Conservation (phyloP, 1,284 basidiomycete genomes). For the Schizophyllum commune region DNA sequence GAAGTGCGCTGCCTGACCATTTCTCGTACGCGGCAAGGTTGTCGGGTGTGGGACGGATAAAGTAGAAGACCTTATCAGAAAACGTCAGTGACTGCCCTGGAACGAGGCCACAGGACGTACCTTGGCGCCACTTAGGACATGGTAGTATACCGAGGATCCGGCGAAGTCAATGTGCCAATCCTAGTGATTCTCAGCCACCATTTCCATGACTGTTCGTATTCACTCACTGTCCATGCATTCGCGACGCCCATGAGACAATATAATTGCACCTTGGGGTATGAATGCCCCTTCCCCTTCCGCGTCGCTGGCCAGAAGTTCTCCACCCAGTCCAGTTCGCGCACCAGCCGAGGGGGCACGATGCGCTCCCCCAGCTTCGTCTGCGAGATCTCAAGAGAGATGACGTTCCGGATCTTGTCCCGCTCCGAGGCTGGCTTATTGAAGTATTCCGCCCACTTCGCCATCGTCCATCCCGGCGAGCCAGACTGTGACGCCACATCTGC, state of each 20-base stretch:
- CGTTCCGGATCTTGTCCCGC: slow-evolving; percentile 83
- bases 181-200: slow-evolving; percentile 29
- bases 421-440: slow-evolving; percentile 56
- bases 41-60: slow-evolving; percentile 82
- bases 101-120: slow-evolving; percentile 24
- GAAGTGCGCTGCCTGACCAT: slow-evolving; percentile 87
- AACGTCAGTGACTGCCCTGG: slow-evolving; percentile 3
- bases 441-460: slow-evolving; percentile 89
- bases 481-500: slow-evolving; percentile 81
- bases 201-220: not conserved
- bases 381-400: slow-evolving; percentile 84
- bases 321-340: slow-evolving; percentile 93
- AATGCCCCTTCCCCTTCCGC: slow-evolving; percentile 62
- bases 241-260: slow-evolving; percentile 90
- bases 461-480: slow-evolving; percentile 76
- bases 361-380: slow-evolving; percentile 68
- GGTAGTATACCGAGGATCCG: slow-evolving; percentile 92
- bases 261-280: slow-evolving; percentile 90
- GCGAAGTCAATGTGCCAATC: slow-evolving; percentile 98
- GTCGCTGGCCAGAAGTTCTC: slow-evolving; percentile 88
- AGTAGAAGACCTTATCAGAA: slow-evolving; percentile 75
- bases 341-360: slow-evolving; percentile 78
- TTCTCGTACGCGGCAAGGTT: slow-evolving; percentile 87
- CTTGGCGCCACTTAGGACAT: slow-evolving; percentile 79
- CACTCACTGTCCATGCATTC: slow-evolving; percentile 80